A percentile compares a stretch with the other conserved stretches of the same genome.
These are phyloP conservation scores for Xylaria sp. DNA, from an alignment of 2,329 filamentous ascomycete species.

Conservation along the genomic window DNA sequence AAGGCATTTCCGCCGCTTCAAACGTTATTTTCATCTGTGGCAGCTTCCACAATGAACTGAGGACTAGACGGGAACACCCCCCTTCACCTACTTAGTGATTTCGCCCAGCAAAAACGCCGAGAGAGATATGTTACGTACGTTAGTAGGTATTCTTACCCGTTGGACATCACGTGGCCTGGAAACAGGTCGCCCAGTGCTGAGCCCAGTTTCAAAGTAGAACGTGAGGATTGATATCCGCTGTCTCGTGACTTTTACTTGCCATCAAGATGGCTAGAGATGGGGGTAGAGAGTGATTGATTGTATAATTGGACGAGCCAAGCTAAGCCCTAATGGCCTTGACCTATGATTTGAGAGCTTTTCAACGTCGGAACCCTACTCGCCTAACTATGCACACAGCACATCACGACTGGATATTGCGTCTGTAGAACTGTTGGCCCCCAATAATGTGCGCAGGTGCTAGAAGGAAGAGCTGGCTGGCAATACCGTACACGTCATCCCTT, in stretches of 20 bases:
- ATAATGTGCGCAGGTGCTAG: background rate
- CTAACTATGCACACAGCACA: slow-evolving; percentile 10
- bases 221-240: background rate
- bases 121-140: background rate
- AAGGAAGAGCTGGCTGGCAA: slow-evolving; percentile 12
- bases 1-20: background rate
- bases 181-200: background rate
- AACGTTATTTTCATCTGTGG: background rate
- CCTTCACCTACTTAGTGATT: background rate
- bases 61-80: background rate
- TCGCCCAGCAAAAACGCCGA: background rate
- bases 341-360: slow-evolving; percentile 15
- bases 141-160: background rate
- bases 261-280: background rate
- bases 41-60: background rate
- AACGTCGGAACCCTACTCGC: background rate
- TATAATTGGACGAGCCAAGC: background rate
- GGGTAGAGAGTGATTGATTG: background rate
- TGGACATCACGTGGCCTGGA: slow-evolving; percentile 9
- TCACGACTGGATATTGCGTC: background rate
- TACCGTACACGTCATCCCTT: slow-evolving; percentile 23
- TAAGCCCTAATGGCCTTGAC: slow-evolving; percentile 1
- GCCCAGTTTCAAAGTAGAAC: slow-evolving; percentile 1
- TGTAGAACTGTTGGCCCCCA: slow-evolving; percentile 14
- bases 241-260: slow-evolving; percentile 10